Conservation (phyloP, 1,139 yeast genomes). For the Blastobotrys indianensis region DNA sequence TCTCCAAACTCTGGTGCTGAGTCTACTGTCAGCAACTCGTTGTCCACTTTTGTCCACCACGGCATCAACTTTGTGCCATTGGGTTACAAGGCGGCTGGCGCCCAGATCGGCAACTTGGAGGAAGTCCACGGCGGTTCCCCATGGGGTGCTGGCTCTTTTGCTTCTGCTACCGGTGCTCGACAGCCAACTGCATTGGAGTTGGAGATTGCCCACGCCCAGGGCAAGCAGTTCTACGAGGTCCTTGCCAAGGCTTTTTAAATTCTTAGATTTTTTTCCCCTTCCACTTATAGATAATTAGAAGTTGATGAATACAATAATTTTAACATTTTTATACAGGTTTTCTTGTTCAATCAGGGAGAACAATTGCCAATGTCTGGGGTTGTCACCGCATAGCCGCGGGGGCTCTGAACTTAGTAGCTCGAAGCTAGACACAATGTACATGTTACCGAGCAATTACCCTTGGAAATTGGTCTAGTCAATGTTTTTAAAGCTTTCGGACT, state of each 20-base stretch:
- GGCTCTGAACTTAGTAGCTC: too few relatives aligned
- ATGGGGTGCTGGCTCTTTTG: conserved; percentile 85
- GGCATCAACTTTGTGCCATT: conserved; percentile 76
- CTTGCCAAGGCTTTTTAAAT: conserved; percentile 22
- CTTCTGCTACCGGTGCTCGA: conserved; percentile 78
- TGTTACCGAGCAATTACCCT: too few relatives aligned
- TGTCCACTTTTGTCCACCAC: conserved; percentile 69
- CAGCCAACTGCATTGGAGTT: conserved; percentile 60
- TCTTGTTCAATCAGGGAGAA: too few relatives aligned
- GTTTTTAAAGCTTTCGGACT: too few relatives aligned
- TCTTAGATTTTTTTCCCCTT: too few relatives aligned
- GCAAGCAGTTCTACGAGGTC: conserved; percentile 53
- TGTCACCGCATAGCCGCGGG: too few relatives aligned
- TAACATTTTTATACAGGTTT: too few relatives aligned
- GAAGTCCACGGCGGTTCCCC: conserved; percentile 82
- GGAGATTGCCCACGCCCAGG: conserved; percentile 59
- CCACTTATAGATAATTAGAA: too few relatives aligned
- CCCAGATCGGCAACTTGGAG: conserved; percentile 50
- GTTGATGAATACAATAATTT: too few relatives aligned
- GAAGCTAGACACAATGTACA: too few relatives aligned
- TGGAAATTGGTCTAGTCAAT: too few relatives aligned
- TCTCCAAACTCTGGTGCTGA: conserved; percentile 86
- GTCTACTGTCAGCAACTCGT: conserved; percentile 55
- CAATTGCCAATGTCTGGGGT: too few relatives aligned
- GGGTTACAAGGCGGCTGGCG: conserved; percentile 64